Base-by-base conservation (phyloP, 148 eudicot species). In the Camellia granthamiana region DNA sequence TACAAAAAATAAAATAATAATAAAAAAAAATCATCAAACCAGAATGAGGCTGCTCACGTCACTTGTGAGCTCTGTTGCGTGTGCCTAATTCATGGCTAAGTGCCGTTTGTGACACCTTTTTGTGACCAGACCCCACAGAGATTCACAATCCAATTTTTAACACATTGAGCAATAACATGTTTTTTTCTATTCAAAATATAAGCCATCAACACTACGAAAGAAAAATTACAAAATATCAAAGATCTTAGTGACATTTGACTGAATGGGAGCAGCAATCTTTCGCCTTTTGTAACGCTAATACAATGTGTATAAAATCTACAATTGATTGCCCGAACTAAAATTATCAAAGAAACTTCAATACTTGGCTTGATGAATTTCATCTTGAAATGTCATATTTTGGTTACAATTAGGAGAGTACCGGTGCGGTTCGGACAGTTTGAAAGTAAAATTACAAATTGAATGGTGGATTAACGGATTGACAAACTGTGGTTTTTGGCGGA, bases 311-410 rank as follows among this genome's bases (percentile, higher is more conserved):
- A 8, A 11, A 69, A 42, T 19, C 19, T 21, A 44, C 9, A 61
- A 18, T 46, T 11, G 11, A 54, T 49, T 23, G 58, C 67, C 69
- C 69, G 44, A 30, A 77, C 12, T 16, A 30, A 7, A 63, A 15
- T 19, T 63, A 51, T 63, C 30, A 23, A 77, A 52, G n/a, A 7
- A 10, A 0, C 1, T 66, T 15, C 43, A 30, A 60, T 10, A 3
- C 13, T 49, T 11, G 4, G 15, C 2, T 1, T 18, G 38, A 23
- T 30, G 9, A 77, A 23, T 18, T 15, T 52, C 44, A 56, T 66
- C 79, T n/a, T 15, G 60, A 51, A 13, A 1, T 69, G 52, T 86
- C 79, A 95, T 78, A 95, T 89, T 81, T 92, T 91, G 90, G 30
- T 30, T 30, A 30, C 38, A 30, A 30, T 30, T 30, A 30, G 38